A percentile compares a stretch with the other conserved stretches of the same genome.
Conservation (phyloP, 1,284 basidiomycete species). For the Ustilago loliicola region DNA sequence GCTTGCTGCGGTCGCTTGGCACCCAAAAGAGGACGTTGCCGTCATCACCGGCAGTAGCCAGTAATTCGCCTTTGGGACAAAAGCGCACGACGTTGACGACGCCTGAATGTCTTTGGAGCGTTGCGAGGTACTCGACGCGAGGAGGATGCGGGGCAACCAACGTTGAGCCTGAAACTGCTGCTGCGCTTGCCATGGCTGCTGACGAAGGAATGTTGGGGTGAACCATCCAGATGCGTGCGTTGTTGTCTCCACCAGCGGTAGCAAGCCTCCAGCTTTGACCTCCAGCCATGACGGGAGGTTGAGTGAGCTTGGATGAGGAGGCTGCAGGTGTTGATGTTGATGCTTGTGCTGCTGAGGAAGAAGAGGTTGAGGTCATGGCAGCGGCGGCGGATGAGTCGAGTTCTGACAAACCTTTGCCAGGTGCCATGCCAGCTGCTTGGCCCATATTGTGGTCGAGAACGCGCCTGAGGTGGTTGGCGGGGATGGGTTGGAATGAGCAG, state of each 20-base stretch:
- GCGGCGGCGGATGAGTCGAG: slow-evolving; percentile 22
- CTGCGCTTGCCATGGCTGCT: slow-evolving; percentile 73
- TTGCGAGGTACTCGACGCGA: slow-evolving; percentile 95
- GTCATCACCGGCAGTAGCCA: slow-evolving; percentile 77
- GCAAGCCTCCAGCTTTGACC: slow-evolving; percentile 84
- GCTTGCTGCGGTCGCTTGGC: slow-evolving; percentile 78
- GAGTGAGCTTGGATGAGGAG: slow-evolving; percentile 45
- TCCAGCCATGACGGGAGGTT: slow-evolving; percentile 65
- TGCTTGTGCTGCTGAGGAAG: slow-evolving; percentile 12
- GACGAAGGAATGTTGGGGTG: slow-evolving; percentile 70
- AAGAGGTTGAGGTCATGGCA: slow-evolving; percentile 16
- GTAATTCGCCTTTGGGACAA: slow-evolving; percentile 76
- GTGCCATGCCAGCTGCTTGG: slow-evolving; percentile 65
- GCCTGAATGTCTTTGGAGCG: slow-evolving; percentile 90
- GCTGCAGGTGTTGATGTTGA: slow-evolving; percentile 20
- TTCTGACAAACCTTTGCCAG: slow-evolving; percentile 57
- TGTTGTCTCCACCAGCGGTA: slow-evolving; percentile 96
- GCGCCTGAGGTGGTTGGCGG: slow-evolving; percentile 55
- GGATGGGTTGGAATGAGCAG: slow-evolving; percentile 67
- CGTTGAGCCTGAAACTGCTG: slow-evolving; percentile 77
- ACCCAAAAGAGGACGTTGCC: slow-evolving; percentile 98
- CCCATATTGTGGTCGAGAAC: slow-evolving; percentile 68
- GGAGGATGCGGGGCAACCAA: slow-evolving; percentile 72
- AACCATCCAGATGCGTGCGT: slow-evolving; percentile 77
- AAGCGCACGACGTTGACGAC: slow-evolving; percentile 97